phyloP scores from a whole-genome alignment of 129 eudicot genomes.

The Chrysanthemum seticuspe region DNA sequence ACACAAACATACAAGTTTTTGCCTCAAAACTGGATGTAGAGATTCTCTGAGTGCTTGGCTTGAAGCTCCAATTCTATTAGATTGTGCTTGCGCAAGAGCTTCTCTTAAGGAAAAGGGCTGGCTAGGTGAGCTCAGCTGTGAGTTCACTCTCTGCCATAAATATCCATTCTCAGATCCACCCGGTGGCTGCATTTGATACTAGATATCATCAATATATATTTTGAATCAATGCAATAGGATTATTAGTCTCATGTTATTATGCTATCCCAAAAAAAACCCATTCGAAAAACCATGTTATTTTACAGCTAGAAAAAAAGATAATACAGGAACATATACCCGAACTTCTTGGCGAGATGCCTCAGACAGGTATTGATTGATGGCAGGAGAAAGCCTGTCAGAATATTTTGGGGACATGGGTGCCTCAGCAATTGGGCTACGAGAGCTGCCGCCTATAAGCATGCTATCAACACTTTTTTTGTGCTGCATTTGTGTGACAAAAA shows the following conservation, averaged over 20 bases:
- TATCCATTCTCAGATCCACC: constrained; percentile 95
- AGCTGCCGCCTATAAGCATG: constrained; percentile 90
- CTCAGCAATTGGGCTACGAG: constrained; percentile 80
- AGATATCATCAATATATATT: neutral
- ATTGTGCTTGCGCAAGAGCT: constrained; percentile 98
- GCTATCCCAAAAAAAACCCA: too few species aligned
- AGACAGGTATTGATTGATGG: constrained; percentile 86
- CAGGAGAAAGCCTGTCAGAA: constrained; percentile 96
- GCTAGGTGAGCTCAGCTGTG: constrained; percentile 94
- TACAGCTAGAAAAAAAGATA: constrained; percentile 7
- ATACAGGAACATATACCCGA: constrained; percentile 53
- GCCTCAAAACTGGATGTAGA: constrained; percentile 92
- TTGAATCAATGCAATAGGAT: constrained; percentile 11
- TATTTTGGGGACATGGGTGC: constrained; percentile 85
- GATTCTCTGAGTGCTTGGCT: constrained; percentile 92
- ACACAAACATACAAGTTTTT: constrained; percentile 68
- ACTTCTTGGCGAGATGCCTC: constrained; percentile 99
- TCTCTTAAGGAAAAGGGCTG: constrained; percentile 97
- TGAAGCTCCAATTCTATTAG: constrained; percentile 95
- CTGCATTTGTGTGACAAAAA: constrained; percentile 43
- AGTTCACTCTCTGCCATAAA: constrained; percentile 93
- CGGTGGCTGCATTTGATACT: constrained; percentile 50
- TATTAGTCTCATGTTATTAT: neutral
- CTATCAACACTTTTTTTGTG: constrained; percentile 87
- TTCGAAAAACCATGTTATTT: neutral